Conservation (phyloP, 306 rosid genomes). For the Citrullus mucosospermus region DNA sequence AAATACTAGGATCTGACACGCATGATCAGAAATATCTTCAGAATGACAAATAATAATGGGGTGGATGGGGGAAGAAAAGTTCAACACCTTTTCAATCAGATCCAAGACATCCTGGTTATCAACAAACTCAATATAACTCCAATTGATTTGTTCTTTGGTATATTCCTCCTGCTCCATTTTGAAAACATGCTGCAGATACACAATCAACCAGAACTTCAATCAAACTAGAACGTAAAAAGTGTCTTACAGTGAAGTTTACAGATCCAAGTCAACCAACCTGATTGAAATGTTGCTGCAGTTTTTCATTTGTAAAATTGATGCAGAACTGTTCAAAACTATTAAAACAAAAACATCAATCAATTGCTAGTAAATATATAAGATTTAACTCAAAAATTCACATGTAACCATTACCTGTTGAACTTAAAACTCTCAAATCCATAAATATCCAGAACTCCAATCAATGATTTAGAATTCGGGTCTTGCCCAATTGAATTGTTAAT, state of each 20-base stretch:
- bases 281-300: slow-evolving; percentile 98
- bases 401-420: slow-evolving; percentile 66
- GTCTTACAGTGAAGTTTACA: slow-evolving; percentile 9
- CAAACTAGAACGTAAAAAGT: background rate
- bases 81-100: slow-evolving; percentile 81
- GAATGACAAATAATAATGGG: slow-evolving; percentile 1
- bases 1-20: background rate
- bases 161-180: slow-evolving; percentile 99
- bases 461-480: slow-evolving; percentile 85
- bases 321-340: slow-evolving; percentile 98
- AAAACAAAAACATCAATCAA: slow-evolving; percentile 20
- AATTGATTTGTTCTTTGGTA: slow-evolving; percentile 86
- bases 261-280: slow-evolving; percentile 50
- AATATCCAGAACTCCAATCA: slow-evolving; percentile 98
- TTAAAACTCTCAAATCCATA: slow-evolving; percentile 99
- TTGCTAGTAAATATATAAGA: slow-evolving; percentile 9
- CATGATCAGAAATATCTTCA: background rate
- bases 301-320: slow-evolving; percentile 95
- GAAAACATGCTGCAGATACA: slow-evolving; percentile 77
- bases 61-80: slow-evolving; percentile 10
- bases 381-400: slow-evolving; percentile 11
- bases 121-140: slow-evolving; percentile 99
- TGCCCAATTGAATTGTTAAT: slow-evolving; percentile 93
- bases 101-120: slow-evolving; percentile 99
- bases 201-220: slow-evolving; percentile 10